Conservation (phyloP, 2,329 filamentous ascomycete species). For the Botrytis squamosa region DNA sequence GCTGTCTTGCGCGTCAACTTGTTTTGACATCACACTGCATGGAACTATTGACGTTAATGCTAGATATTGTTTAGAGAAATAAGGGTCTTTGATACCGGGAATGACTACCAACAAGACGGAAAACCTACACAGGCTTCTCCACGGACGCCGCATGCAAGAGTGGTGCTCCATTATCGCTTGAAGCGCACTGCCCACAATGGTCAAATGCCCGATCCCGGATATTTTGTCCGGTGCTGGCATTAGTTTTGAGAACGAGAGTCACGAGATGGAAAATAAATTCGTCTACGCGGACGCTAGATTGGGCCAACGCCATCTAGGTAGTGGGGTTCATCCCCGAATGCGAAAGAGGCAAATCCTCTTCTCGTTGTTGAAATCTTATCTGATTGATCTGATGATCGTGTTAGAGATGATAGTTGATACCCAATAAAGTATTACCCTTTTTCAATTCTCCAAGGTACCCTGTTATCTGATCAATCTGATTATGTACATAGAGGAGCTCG, state of each 20-base stretch:
- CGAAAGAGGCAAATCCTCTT: neutral
- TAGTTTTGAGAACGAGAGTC: neutral
- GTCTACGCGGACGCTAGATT: neutral
- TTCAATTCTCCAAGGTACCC: neutral
- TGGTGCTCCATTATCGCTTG: neutral
- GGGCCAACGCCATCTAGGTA: neutral
- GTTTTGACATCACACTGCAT: neutral
- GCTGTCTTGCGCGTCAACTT: neutral
- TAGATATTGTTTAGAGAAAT: neutral
- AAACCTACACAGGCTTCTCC: neutral
- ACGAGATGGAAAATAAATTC: neutral
- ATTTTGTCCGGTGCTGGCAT: neutral
- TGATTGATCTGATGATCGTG: slow-evolving; percentile 5
- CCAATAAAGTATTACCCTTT: neutral
- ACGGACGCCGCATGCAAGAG: neutral
- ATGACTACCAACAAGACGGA: neutral
- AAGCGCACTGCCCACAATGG: neutral
- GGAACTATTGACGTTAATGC: neutral
- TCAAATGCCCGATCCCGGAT: neutral
- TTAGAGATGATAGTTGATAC: neutral
- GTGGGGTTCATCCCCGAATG: neutral
- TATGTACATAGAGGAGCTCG: neutral
- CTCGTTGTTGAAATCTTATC: neutral
- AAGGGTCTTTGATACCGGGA: neutral
- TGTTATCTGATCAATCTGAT: slow-evolving; percentile 16